Base-by-base conservation (phyloP, 106 monocot genomes). In the Iris macrosiphon region DNA sequence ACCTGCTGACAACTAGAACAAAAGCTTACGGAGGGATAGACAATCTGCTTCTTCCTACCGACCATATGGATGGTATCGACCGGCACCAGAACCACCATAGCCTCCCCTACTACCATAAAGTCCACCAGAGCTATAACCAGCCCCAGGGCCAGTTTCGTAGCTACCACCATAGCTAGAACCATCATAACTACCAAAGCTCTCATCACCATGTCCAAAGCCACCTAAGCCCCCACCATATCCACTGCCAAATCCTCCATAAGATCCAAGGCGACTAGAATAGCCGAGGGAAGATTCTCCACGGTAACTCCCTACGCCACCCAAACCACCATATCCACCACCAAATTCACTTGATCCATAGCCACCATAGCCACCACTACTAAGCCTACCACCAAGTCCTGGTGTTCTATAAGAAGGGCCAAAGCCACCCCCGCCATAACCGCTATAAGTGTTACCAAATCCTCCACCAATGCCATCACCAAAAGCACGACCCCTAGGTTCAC, bases 61-160 rank as follows among this genome's bases (percentile, higher is more conserved):
- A 37, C 49, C 72, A 73, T 91, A 91, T 13, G 85, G 91, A 61
- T 91, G 84, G 52, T 91, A 81, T 31, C 91, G 70, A 45, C 69
- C 75, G 38, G 66, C 23, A 70, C 74, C 72, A 57, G 62, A 49
- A 27, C 62, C 32, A 28, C 71, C 73, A 61, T 66, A 70, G 20
- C 78, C 75, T 71, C 73, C 80, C 20, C 93, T 83, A 83, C 60
- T 51, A 50, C 82, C 78, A 69, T 88, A 82, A 0, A 64, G 61
- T 33, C 74, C 76, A 57, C 63, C 67, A 11, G 74, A 59, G 42
- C 85, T 81, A 76, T 63, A 79, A 52, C 75, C 75, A 57, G 64
- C 53, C 67, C 81, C 81, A 33, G 80, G 63, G 31, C 77, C 77
- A 46, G 76, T 77, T 53, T 71, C 83, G 72, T 88, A 93, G 41